Evolutionary conservation across 352 stramenopile species (phyloP), one percentile per base, ranked within the genome.

Genomic region (Phytophthora cryptogea): DNA sequence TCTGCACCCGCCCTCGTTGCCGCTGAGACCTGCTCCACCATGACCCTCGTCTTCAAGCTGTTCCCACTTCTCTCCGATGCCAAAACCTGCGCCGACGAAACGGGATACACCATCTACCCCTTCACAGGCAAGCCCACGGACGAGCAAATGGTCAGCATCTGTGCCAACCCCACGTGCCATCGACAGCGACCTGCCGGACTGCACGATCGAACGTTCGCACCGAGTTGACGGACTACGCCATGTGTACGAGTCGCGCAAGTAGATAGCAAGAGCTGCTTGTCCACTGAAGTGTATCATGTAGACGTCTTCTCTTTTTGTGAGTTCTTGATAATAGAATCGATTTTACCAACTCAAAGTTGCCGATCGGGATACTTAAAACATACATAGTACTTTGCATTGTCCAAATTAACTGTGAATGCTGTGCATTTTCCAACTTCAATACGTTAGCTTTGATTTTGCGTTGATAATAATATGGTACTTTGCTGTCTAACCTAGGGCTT

Each of bases 1-100:
- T 48, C 58, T 4, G 26, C 57, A 16, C 58, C 66, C 2, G 30
- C 36, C 35, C 41, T 63, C 23, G 58, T 59, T 26, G 31, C 46
- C 6, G 68, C 58, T 16, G 50, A 76, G 49, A 63, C 40, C 4
- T 72, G 68, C 59, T 44, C 50, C 28, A 72, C 58, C 11, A 64
- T 66, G 32, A 57, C 63, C 11, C 63, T 76, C 27, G 47, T 74
- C 60, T 76, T 76, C 67, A 70, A 82, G 17, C 26, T 63, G 17
- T 40, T 72, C 33, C 54, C 54, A 20, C 58, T 76, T 17, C 54
- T 76, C 23, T 53, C 41, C 11, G 55, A 74, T 39, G 59, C 66
- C 48, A 74, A 74, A 32, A 41, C 39, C 0, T 78, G 69, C 57
- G 37, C 59, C 35, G n/a, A 40, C 64, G 59, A 59, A 7, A 59